These are phyloP conservation scores for Leishmania martiniquensis DNA, from an alignment of 208 protist genomes.

Conservation along the genomic window DNA sequence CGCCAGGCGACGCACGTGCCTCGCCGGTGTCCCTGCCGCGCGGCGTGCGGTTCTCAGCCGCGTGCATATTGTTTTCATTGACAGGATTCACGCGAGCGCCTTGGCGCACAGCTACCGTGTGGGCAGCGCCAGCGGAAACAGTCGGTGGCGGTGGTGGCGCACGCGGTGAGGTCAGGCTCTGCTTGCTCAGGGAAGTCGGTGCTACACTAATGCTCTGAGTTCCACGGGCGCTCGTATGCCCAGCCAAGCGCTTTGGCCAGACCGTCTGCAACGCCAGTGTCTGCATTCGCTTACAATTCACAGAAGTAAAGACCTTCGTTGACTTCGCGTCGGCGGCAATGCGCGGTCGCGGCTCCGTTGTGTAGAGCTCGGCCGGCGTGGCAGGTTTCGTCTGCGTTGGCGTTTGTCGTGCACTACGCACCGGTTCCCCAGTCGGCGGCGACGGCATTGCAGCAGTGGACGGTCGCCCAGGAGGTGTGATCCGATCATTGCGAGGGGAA, in stretches of 20 bases:
- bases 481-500: not conserved
- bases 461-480: not conserved
- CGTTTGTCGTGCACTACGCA: not conserved
- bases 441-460: not conserved
- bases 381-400: not conserved
- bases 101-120: not conserved
- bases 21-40: not conserved
- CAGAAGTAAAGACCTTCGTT: not conserved
- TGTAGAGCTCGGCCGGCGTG: not conserved
- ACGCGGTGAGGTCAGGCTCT: not conserved
- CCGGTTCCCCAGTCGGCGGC: not conserved
- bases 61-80: not conserved
- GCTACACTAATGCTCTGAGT: not conserved
- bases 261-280: not conserved
- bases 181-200: not conserved
- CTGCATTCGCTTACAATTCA: not conserved
- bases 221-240: no score
- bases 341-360: not conserved
- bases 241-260: not conserved
- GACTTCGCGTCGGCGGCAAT: no score
- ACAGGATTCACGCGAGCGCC: no score
- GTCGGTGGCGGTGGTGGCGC: not conserved
- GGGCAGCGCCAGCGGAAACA: not conserved
- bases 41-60: not conserved
- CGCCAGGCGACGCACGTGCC: not conserved